Base-by-base conservation (phyloP, 805 yeast genomes). In the Saccharomycopsis oosterbeekiorum region DNA sequence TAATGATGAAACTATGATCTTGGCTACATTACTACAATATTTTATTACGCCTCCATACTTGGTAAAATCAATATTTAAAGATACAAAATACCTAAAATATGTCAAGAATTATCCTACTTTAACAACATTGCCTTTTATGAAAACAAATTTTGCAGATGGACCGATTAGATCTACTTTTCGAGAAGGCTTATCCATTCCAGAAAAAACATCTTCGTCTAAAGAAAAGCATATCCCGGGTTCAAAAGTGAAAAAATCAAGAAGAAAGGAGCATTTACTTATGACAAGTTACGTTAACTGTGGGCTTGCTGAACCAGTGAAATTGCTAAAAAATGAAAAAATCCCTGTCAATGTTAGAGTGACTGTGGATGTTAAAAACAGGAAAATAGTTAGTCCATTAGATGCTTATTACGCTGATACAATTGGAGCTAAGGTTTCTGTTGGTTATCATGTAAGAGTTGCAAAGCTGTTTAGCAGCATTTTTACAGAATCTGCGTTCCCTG, bases 11-110 rank as follows among this genome's bases (percentile, higher is more conserved):
- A 66, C 67, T 58, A 68, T 71, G 57, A 75, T 84, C 8, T 78
- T 89, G 60, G 91, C 93, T 1, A 76, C 85, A 0, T 75, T 91
- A 47, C 74, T 91, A 61, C 96, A 89, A 69, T 90, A 76, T 69
- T 89, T 89, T 68, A 83, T 90, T 15, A 90, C 97, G 0, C 97
- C 97, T 1, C 87, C 89, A 57, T 89, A 91, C 69, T 76, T 91
- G 53, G 80, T 84, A 19, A 84, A 85, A 63, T 73, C 84, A 1
- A 78, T 86, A 4, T 89, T 90, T 74, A 77, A 79, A 64, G 74
- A 77, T 26, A 73, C 76, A 66, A 71, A 74, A 42, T 79, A 82
- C 68, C 82, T 88, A 70, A 78, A 78, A 60, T 78, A 81, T 64
- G 97, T 96, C 0, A 76, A 77, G 41, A 82, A 80, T 65, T 77